Base-by-base conservation (phyloP, 306 rosid species). In the Hippophae gyantsensis region DNA sequence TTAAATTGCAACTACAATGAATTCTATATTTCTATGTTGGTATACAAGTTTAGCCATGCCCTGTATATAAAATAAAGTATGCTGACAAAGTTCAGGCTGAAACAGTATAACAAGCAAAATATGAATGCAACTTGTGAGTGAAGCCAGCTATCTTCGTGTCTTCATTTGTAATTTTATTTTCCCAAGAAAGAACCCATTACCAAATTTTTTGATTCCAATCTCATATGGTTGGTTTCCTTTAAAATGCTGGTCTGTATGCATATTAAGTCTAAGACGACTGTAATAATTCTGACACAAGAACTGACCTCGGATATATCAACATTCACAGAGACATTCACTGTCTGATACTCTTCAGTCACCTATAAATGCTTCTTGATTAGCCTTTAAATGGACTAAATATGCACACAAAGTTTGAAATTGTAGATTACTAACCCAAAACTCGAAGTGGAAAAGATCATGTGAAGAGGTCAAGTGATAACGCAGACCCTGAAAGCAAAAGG, bases 381-480 rank as follows among this genome's bases (percentile, higher is more conserved):
- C 61, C 70, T 13, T 64, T 50, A 64, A 64, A 78, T 76, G 12
- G 43, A 64, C 76, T 58, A 42, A 55, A 69, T 59, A 67, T 64
- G 58, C 49, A 75, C 49, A 75, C 66, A 47, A 61, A 70, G 57
- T 64, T 60, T 69, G 41, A 65, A 32, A 70, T 55, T 55, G 57
- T 60, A 23, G 75, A 69, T 65, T 68, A 68, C 96, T 27, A 67
- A 92, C 99, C 99, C 99, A 92, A 68, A 83, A 92, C 62, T 85
- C 99, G 61, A 85, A 92, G 84, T 88, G 85, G 96, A 92, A 92
- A 48, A 92, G 79, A 80, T 87, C 99, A 75, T 92, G 99, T 2
- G 99, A 88, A 62, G 93, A 75, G 60, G 81, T 76, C 67, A 92
- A 81, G 82, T 92, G 99, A 74, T 69, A 82, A 54, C 96, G 95